phyloP scores from a whole-genome alignment of 331 rosid species.

The Arachis monticola region DNA sequence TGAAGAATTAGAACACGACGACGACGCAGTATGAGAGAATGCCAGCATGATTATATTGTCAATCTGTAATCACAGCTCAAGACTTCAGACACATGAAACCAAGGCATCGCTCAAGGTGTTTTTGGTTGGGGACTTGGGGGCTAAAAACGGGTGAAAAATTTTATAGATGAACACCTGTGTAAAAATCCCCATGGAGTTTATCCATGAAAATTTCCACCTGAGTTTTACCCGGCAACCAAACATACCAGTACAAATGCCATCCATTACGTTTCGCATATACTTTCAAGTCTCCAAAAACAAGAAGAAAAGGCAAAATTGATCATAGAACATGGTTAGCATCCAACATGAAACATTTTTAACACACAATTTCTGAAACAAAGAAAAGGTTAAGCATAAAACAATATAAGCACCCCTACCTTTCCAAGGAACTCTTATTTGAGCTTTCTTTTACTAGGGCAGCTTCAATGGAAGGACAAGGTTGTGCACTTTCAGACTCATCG shows the following conservation, averaged over 20 bases:
- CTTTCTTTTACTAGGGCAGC: constrained; percentile 48
- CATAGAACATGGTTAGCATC: not conserved
- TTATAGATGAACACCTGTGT: too few species aligned
- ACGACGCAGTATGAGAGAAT: not conserved
- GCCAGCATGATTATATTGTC: too few species aligned
- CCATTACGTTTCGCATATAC: too few species aligned
- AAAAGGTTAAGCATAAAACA: constrained; percentile 3
- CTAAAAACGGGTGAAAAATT: too few species aligned
- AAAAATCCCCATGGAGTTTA: too few species aligned
- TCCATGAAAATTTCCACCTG: too few species aligned
- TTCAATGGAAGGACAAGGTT: constrained; percentile 50
- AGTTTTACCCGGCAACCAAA: too few species aligned
- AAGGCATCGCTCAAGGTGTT: not conserved
- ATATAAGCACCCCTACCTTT: constrained; percentile 52
- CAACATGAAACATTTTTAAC: constrained; percentile 14
- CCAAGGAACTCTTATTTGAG: constrained; percentile 49
- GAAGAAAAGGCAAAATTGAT: not conserved
- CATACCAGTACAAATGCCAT: too few species aligned
- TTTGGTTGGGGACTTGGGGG: not conserved
- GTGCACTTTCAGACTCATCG: constrained; percentile 49
- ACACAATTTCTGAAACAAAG: constrained; percentile 5
- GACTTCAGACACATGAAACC: not conserved
- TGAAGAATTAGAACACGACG: not conserved
- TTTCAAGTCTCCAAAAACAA: not conserved
- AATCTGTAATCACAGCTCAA: not conserved